Conservation (phyloP, 2,329 filamentous ascomycete genomes). For the Keithomyces neogunnii region DNA sequence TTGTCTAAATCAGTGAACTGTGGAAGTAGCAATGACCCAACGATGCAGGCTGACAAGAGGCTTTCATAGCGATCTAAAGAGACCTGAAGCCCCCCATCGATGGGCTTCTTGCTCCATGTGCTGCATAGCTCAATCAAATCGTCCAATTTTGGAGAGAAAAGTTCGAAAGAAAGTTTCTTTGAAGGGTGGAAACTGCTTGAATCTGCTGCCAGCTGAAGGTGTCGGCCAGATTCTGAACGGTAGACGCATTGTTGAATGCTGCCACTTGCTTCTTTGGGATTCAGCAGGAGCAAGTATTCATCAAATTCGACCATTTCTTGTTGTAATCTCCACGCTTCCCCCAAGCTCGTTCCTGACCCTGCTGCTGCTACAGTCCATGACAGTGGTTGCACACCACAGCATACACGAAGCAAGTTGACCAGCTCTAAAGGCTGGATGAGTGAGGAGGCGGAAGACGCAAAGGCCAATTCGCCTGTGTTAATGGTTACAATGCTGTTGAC, state of each 20-base stretch:
- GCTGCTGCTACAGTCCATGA: constrained; percentile 21
- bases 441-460: constrained; percentile 54
- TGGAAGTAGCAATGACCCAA: constrained; percentile 37
- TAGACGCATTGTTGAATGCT: constrained; percentile 1
- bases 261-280: constrained; percentile 13
- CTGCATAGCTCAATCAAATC: constrained; percentile 38
- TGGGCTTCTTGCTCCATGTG: constrained; percentile 36
- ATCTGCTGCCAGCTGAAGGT: constrained; percentile 18
- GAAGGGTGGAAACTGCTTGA: constrained; percentile 28
- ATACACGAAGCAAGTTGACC: constrained; percentile 59
- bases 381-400: constrained; percentile 46
- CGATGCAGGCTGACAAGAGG: constrained; percentile 38
- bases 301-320: constrained; percentile 34
- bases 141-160: constrained; percentile 43
- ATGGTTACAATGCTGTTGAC: not conserved
- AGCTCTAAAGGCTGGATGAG: constrained; percentile 60
- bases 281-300: constrained; percentile 48
- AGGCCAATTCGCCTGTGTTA: constrained; percentile 55
- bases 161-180: constrained; percentile 44
- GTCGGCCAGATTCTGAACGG: constrained; percentile 4
- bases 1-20: constrained; percentile 39
- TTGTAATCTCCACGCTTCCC: constrained; percentile 38
- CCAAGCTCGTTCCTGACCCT: constrained; percentile 38
- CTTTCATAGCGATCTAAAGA: constrained; percentile 46
- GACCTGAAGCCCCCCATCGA: constrained; percentile 39